A percentile compares a stretch with the other conserved stretches of the same genome.
phyloP scores from a whole-genome alignment of 805 yeast genomes.

The Saccharomycopsis microspora region DNA sequence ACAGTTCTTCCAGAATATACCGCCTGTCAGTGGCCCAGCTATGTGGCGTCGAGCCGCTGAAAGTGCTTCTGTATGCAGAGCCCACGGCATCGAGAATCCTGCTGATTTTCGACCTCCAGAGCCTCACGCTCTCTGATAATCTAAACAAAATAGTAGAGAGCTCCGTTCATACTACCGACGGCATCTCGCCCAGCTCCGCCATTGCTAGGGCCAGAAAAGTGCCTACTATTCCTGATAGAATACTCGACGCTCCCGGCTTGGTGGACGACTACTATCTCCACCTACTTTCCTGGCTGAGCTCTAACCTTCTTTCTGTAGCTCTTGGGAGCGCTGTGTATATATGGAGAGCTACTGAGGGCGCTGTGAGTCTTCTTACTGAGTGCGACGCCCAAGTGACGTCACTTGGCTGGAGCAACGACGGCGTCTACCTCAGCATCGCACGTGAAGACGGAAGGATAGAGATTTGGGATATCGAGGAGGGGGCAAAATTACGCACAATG shows the following conservation, averaged over 20 bases:
- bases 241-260: slow-evolving; percentile 91
- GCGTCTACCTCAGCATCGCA: slow-evolving; percentile 75
- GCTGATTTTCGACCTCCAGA: slow-evolving; percentile 17
- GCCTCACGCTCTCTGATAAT: slow-evolving; percentile 15
- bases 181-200: slow-evolving; percentile 21
- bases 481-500: slow-evolving; percentile 67
- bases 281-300: slow-evolving; percentile 75
- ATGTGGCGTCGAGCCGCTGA: slow-evolving; percentile 79
- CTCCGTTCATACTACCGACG: slow-evolving; percentile 15
- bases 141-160: slow-evolving; percentile 17
- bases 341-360: slow-evolving; percentile 83
- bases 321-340: slow-evolving; percentile 72
- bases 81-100: neutral
- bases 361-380: slow-evolving; percentile 59
- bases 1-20: slow-evolving; percentile 36
- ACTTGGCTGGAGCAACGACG: slow-evolving; percentile 88
- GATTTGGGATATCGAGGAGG: slow-evolving; percentile 84
- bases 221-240: slow-evolving; percentile 82
- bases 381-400: slow-evolving; percentile 51
- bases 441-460: slow-evolving; percentile 74
- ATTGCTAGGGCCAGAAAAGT: slow-evolving; percentile 53
- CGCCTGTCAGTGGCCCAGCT: slow-evolving; percentile 85
- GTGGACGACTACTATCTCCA: slow-evolving; percentile 88
- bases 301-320: slow-evolving; percentile 79
- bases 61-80: slow-evolving; percentile 49